Percentiles rank a stretch among this genome's conserved stretches.
These are phyloP conservation scores for Russula earlei DNA, from an alignment of 768 basidiomycete genomes.

Conservation along the genomic window DNA sequence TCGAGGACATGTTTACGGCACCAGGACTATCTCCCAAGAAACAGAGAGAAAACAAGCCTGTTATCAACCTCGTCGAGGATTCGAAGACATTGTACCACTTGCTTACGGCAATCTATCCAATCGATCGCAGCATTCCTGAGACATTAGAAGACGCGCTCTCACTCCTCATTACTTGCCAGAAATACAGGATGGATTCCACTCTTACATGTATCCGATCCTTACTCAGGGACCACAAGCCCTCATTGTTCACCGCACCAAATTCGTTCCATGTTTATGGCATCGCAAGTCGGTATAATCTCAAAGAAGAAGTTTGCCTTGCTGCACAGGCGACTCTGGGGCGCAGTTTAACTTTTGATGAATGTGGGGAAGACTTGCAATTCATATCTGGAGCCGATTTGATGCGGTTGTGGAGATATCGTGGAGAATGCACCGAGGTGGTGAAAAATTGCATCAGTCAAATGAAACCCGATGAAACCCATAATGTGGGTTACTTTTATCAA, in stretches of 20 bases:
- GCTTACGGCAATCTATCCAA: background rate
- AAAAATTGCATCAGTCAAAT: too few relatives aligned
- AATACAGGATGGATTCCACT: slow-evolving; percentile 4
- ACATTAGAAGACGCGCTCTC: background rate
- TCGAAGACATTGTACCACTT: background rate
- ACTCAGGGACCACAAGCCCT: background rate
- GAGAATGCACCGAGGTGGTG: background rate
- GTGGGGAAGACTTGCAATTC: background rate
- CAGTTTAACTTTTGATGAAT: background rate
- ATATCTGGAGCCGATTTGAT: background rate
- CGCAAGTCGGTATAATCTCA: slow-evolving; percentile 2
- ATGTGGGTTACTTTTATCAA: too few relatives aligned
- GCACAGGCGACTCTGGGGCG: slow-evolving; percentile 1
- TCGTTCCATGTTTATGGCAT: slow-evolving; percentile 4
- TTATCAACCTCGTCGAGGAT: background rate
- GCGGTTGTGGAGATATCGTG: background rate
- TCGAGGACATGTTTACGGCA: too few relatives aligned
- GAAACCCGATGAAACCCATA: too few relatives aligned
- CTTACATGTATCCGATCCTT: background rate
- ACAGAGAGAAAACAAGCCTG: too few relatives aligned
- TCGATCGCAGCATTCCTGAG: background rate
- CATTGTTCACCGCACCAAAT: background rate
- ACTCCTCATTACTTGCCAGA: background rate
- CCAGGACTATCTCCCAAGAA: too few relatives aligned
- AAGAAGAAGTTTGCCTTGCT: background rate